Conservation (phyloP, 495 filamentous ascomycete species). For the Penicillium waksmanii region DNA sequence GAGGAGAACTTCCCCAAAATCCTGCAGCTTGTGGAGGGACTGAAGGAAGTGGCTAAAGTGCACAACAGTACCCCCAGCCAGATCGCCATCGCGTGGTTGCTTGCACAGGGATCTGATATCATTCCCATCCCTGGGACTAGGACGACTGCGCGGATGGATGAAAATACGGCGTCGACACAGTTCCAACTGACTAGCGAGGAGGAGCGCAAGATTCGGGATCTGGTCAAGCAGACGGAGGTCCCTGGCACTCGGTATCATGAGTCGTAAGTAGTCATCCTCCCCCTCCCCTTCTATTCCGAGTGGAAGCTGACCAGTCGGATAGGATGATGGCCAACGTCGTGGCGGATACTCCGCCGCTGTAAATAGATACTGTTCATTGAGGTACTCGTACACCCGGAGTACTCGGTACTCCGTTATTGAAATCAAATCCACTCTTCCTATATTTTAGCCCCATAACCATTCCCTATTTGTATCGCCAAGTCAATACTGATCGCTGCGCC, state of each 20-base stretch:
- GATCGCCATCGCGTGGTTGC: slow-evolving; percentile 21
- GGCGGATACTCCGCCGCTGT: slow-evolving; percentile 20
- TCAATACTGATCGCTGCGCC: background rate
- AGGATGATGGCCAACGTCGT: slow-evolving; percentile 15
- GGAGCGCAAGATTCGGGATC: slow-evolving; percentile 25
- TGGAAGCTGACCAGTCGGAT: background rate
- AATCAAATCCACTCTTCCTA: background rate
- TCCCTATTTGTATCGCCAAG: background rate
- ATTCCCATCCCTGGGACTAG: slow-evolving; percentile 63
- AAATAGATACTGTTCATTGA: background rate
- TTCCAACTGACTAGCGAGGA: slow-evolving; percentile 53
- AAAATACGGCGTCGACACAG: slow-evolving; percentile 52
- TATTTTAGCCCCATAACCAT: background rate
- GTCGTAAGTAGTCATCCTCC: slow-evolving; percentile 8
- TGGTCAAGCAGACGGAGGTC: slow-evolving; percentile 17
- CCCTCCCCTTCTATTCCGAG: background rate
- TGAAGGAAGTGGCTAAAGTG: slow-evolving; percentile 48
- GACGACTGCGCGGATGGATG: slow-evolving; percentile 54
- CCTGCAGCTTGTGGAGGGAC: slow-evolving; percentile 45
- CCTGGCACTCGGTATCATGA: slow-evolving; percentile 15
- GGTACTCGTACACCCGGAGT: too few relatives aligned
- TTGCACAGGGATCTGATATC: slow-evolving; percentile 54
- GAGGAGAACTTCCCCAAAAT: slow-evolving; percentile 58
- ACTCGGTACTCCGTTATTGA: background rate
- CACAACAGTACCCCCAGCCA: slow-evolving; percentile 15